phyloP scores from a whole-genome alignment of 1,284 basidiomycete species.

The Ustilago sp. region DNA sequence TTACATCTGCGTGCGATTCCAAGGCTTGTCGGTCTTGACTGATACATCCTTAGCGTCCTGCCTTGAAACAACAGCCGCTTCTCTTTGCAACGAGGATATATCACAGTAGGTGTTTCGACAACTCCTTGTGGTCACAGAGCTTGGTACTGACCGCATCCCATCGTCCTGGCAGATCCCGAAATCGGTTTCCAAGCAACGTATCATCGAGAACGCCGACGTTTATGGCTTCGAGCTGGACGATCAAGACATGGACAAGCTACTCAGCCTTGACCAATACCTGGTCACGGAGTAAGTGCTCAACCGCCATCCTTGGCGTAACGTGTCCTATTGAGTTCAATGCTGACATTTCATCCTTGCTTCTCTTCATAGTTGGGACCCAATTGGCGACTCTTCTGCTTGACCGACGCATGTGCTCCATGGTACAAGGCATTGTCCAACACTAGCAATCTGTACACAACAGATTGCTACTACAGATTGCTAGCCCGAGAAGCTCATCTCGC shows the following conservation, averaged over 20 bases:
- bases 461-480: too few species aligned
- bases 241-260: conserved; percentile 74
- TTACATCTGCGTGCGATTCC: neutral
- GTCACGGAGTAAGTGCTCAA: conserved; percentile 32
- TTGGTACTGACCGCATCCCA: neutral
- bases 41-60: neutral
- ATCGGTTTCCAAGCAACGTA: conserved; percentile 77
- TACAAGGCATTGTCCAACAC: too few species aligned
- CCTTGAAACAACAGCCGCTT: conserved; percentile 18
- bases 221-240: conserved; percentile 76
- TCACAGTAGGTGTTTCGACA: conserved; percentile 20
- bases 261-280: conserved; percentile 26
- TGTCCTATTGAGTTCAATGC: neutral
- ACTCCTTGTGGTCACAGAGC: neutral
- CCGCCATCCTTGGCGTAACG: neutral
- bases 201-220: conserved; percentile 78
- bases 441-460: too few species aligned
- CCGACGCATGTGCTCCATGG: too few species aligned
- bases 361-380: conserved; percentile 26
- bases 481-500: too few species aligned
- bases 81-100: conserved; percentile 35
- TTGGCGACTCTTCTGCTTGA: conserved; percentile 27
- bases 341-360: neutral
- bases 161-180: conserved; percentile 73
- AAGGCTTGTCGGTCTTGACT: neutral